Evolutionary conservation across 2,329 filamentous ascomycete species (phyloP).

Genomic region (Botrytis deweyae): DNA sequence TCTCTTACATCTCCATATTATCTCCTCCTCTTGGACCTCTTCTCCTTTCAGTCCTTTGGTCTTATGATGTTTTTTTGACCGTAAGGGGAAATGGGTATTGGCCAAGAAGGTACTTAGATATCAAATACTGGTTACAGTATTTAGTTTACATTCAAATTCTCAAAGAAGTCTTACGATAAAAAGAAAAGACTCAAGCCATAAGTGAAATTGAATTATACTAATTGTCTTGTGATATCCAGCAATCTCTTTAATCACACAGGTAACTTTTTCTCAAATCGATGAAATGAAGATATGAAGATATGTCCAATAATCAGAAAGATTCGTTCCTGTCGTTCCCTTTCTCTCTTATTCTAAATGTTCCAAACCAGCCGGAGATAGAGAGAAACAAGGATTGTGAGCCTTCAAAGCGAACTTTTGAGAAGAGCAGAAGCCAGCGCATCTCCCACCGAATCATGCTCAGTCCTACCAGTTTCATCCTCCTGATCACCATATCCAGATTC

Average conservation of each 20-base stretch:
- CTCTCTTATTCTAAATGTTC: not conserved
- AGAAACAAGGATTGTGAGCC: not conserved
- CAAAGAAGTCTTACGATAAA: not conserved
- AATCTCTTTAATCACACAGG: not conserved
- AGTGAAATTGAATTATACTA: not conserved
- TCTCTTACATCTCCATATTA: not conserved
- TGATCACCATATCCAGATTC: not conserved
- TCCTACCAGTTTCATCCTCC: not conserved
- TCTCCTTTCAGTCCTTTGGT: too few relatives aligned
- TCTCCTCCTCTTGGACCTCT: too few relatives aligned
- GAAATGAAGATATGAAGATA: not conserved
- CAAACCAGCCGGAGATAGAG: not conserved
- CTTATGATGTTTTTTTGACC: too few relatives aligned
- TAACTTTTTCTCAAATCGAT: not conserved
- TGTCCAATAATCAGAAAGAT: not conserved
- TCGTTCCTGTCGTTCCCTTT: not conserved
- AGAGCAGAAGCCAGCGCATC: not conserved
- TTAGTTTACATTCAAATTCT: not conserved
- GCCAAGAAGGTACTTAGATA: too few relatives aligned
- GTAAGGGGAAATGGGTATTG: too few relatives aligned
- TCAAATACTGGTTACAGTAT: too few relatives aligned
- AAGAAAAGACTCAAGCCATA: not conserved
- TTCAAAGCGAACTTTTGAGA: not conserved
- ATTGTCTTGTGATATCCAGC: fast-evolving
- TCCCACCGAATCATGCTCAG: not conserved